Conservation (phyloP, 2,329 filamentous ascomycete species). For the Lachnellula suecica region DNA sequence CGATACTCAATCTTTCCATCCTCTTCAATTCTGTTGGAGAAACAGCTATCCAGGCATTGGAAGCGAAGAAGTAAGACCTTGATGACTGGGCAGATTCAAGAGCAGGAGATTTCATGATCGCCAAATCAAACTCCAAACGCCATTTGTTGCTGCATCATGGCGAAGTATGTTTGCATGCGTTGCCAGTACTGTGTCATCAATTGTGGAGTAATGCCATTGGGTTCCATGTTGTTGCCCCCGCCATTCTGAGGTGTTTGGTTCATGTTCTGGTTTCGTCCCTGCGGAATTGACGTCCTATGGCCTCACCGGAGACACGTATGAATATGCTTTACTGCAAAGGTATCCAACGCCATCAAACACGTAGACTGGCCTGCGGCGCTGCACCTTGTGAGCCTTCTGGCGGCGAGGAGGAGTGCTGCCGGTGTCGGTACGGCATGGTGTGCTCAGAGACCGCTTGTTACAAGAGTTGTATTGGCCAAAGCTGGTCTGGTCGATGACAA, state of each 20-base stretch:
- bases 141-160: constrained; percentile 93
- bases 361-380: too few relatives aligned
- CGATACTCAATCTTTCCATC: too few relatives aligned
- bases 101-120: constrained; percentile 35
- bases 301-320: constrained; percentile 37
- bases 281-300: constrained; percentile 55
- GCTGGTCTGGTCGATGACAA: too few relatives aligned
- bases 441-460: too few relatives aligned
- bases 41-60: constrained; percentile 36
- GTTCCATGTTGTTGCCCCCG: constrained; percentile 36
- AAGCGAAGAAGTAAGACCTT: constrained; percentile 34
- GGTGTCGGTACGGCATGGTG: too few relatives aligned
- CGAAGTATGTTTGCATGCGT: constrained; percentile 96
- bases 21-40: too few relatives aligned
- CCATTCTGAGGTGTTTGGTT: constrained; percentile 35
- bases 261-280: constrained; percentile 49
- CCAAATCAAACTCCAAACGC: constrained; percentile 57
- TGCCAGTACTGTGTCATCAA: constrained; percentile 99
- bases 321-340: too few relatives aligned
- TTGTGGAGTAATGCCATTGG: constrained; percentile 81
- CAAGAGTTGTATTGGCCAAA: too few relatives aligned
- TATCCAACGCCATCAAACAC: too few relatives aligned
- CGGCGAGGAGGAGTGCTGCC: too few relatives aligned
- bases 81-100: constrained; percentile 31
- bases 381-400: too few relatives aligned